phyloP scores from a whole-genome alignment of 208 protist genomes.

The Strigomonas oncopelti region DNA sequence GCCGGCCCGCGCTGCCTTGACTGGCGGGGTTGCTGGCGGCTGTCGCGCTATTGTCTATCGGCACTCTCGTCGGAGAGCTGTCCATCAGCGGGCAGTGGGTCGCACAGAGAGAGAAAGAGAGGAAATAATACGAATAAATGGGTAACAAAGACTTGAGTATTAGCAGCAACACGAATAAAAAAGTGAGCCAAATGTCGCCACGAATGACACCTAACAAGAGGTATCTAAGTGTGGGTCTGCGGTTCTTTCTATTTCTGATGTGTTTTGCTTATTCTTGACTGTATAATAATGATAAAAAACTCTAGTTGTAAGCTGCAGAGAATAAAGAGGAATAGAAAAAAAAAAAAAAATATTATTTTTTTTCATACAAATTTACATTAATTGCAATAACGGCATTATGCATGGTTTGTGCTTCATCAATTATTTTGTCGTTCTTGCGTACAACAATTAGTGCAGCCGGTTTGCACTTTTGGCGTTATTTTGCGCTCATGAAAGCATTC shows the following conservation, averaged over 20 bases:
- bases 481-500: neutral
- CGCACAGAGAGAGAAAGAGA: conserved; percentile 9
- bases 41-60: neutral
- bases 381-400: neutral
- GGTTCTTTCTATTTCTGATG: neutral
- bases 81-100: neutral
- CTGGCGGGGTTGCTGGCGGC: neutral
- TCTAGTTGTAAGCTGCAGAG: conserved; percentile 2
- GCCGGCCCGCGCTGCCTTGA: neutral
- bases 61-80: neutral
- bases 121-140: conserved; percentile 7
- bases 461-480: too few relatives aligned
- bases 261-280: too few relatives aligned
- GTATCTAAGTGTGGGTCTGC: conserved; percentile 10
- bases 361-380: too few relatives aligned
- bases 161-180: conserved; percentile 5
- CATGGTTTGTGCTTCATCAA: neutral
- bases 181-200: neutral
- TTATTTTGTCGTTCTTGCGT: too few relatives aligned
- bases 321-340: conserved; percentile 12
- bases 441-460: neutral
- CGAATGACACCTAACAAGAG: neutral
- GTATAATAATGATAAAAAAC: conserved; percentile 6
- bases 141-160: neutral
- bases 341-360: conserved; percentile 14